These are phyloP conservation scores for Tilletiopsis washingtonensis DNA, from an alignment of 1,284 basidiomycete genomes.

Conservation along the genomic window DNA sequence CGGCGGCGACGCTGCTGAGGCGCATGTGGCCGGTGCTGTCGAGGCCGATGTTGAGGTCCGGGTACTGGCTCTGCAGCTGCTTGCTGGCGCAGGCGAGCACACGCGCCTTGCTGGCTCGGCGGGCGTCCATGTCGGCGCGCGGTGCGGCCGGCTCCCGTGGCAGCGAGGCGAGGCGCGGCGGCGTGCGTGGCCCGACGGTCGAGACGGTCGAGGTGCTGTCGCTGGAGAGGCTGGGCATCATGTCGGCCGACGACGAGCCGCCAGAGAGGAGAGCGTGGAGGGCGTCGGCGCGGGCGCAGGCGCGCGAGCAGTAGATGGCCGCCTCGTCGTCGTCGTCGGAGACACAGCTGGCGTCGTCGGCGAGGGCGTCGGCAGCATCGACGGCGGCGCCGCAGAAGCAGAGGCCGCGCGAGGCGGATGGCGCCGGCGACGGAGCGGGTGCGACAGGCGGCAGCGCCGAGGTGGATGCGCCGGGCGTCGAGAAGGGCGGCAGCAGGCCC, in stretches of 20 bases:
- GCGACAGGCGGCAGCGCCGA: too few species aligned
- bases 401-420: too few species aligned
- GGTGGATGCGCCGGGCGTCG: too few species aligned
- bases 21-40: background rate
- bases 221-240: background rate
- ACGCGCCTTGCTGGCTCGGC: background rate
- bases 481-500: too few species aligned
- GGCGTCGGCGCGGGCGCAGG: slow-evolving; percentile 2
- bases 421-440: too few species aligned
- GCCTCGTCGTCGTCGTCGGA: slow-evolving; percentile 1
- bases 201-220: background rate
- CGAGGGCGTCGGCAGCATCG: too few species aligned
- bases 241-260: background rate
- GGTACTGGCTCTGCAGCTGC: background rate
- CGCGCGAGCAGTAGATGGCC: background rate
- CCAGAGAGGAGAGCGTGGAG: background rate
- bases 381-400: too few species aligned
- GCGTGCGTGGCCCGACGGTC: background rate
- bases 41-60: background rate
- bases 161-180: background rate
- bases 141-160: background rate
- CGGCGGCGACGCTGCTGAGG: too few species aligned
- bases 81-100: background rate
- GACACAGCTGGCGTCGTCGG: too few species aligned
- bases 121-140: background rate